Percentiles rank a stretch among this genome's conserved stretches.
Conservation (phyloP, 176 grass and related monocot species). For the Hordeum marinum region DNA sequence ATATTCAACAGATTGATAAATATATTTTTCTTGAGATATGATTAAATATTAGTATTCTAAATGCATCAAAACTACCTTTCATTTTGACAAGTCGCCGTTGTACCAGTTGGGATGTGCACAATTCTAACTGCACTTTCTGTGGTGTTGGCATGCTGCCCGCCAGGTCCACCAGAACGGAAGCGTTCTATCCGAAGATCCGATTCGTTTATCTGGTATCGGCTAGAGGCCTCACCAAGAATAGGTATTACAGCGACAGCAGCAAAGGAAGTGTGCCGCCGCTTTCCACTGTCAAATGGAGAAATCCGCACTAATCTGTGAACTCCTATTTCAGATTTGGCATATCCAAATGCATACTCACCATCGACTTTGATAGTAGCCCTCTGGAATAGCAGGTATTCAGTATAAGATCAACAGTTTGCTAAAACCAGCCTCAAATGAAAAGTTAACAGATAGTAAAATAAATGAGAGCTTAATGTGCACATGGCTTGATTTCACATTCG, state of each 20-base stretch:
- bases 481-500: background rate
- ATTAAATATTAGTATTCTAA: background rate
- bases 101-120: slow-evolving; percentile 89
- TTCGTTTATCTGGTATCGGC: slow-evolving; percentile 81
- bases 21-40: background rate
- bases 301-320: slow-evolving; percentile 84
- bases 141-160: slow-evolving; percentile 90
- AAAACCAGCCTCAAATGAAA: background rate
- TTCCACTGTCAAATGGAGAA: slow-evolving; percentile 93
- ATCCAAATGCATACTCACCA: slow-evolving; percentile 88
- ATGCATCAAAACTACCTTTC: slow-evolving; percentile 68
- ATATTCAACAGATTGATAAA: background rate
- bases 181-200: slow-evolving; percentile 91
- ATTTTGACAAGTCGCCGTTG: slow-evolving; percentile 84
- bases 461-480: background rate
- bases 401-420: background rate
- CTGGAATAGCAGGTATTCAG: slow-evolving; percentile 36
- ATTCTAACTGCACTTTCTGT: slow-evolving; percentile 98
- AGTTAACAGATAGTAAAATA: background rate
- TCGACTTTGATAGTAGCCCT: slow-evolving; percentile 92
- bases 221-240: slow-evolving; percentile 66
- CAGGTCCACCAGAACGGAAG: slow-evolving; percentile 79
- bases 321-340: slow-evolving; percentile 90
- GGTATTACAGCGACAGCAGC: slow-evolving; percentile 92
- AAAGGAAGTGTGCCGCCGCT: slow-evolving; percentile 89